These are phyloP conservation scores for Ophiostoma angusticollis DNA, from an alignment of 2,329 filamentous ascomycete genomes.

Conservation along the genomic window DNA sequence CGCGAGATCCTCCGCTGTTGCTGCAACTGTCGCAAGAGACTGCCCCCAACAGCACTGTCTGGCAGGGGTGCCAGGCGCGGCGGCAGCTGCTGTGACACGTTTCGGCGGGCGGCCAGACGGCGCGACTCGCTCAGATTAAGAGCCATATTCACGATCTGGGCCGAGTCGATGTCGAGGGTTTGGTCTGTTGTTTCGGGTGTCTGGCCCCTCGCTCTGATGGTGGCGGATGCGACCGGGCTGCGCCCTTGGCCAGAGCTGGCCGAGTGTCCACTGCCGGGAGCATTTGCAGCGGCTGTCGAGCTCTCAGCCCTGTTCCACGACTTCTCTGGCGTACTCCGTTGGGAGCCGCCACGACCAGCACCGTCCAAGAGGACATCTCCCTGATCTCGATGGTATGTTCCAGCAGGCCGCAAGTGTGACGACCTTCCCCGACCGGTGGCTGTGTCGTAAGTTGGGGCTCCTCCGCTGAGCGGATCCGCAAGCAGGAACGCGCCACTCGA, in stretches of 20 bases:
- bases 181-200: background rate
- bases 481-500: constrained; percentile 40
- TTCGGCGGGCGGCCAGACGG: constrained; percentile 48
- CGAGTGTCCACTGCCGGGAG: background rate
- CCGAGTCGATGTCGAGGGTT: constrained; percentile 56
- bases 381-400: too few relatives aligned
- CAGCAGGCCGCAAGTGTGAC: background rate
- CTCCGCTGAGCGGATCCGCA: constrained; percentile 27
- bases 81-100: constrained; percentile 36
- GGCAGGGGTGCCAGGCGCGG: constrained; percentile 40
- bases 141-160: constrained; percentile 87
- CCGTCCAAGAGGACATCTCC: background rate
- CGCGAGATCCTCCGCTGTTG: constrained; percentile 53
- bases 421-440: background rate
- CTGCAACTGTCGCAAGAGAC: constrained; percentile 56
- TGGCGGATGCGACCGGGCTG: background rate
- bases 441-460: constrained; percentile 1
- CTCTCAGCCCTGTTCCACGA: background rate
- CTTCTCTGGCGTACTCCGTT: background rate
- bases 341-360: background rate
- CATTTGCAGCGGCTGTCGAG: background rate
- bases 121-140: constrained; percentile 75
- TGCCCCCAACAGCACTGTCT: constrained; percentile 40
- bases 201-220: constrained; percentile 16
- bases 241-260: background rate